A percentile compares a stretch with the other conserved stretches of the same genome.
phyloP scores from a whole-genome alignment of 1,284 basidiomycete species.

The Papiliotrema terrestris region DNA sequence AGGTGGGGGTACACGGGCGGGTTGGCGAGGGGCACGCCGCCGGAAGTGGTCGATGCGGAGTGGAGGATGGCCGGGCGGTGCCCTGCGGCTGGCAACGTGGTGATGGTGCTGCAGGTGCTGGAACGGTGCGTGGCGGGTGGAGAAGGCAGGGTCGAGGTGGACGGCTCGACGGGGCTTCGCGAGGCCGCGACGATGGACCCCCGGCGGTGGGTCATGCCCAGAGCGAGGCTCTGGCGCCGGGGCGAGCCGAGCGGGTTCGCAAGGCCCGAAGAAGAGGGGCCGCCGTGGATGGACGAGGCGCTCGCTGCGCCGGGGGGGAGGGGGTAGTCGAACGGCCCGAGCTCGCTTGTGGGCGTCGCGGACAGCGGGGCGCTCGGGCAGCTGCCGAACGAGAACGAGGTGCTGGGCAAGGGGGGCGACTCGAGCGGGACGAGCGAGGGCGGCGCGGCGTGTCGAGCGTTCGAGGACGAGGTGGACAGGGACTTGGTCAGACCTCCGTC shows the following conservation, averaged over 20 bases:
- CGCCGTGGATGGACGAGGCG: neutral
- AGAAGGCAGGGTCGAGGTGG: neutral
- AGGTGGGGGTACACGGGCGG: no score
- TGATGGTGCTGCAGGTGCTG: slow-evolving; percentile 7
- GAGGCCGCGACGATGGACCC: slow-evolving; percentile 1
- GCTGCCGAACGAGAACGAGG: slow-evolving; percentile 10
- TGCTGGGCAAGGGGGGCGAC: neutral
- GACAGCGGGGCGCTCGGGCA: slow-evolving; percentile 7
- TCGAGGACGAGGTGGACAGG: neutral
- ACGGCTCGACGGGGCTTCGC: neutral
- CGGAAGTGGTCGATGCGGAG: slow-evolving; percentile 5
- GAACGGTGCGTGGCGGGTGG: slow-evolving; percentile 4
- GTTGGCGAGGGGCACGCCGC: neutral
- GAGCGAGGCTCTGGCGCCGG: neutral
- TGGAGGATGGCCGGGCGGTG: slow-evolving; percentile 5
- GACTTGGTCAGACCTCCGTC: neutral
- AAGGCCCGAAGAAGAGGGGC: neutral
- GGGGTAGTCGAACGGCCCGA: slow-evolving; percentile 32
- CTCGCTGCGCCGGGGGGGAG: neutral
- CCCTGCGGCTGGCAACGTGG: slow-evolving; percentile 5
- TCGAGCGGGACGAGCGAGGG: no score
- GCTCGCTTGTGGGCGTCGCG: slow-evolving; percentile 22
- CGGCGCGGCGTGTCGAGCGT: neutral
- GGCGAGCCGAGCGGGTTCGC: neutral
- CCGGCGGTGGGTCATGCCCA: slow-evolving; percentile 3